A percentile compares a stretch with the other conserved stretches of the same genome.
These are phyloP conservation scores for Massariosphaeria phaeospora DNA, from an alignment of 495 filamentous ascomycete species.

Conservation along the genomic window DNA sequence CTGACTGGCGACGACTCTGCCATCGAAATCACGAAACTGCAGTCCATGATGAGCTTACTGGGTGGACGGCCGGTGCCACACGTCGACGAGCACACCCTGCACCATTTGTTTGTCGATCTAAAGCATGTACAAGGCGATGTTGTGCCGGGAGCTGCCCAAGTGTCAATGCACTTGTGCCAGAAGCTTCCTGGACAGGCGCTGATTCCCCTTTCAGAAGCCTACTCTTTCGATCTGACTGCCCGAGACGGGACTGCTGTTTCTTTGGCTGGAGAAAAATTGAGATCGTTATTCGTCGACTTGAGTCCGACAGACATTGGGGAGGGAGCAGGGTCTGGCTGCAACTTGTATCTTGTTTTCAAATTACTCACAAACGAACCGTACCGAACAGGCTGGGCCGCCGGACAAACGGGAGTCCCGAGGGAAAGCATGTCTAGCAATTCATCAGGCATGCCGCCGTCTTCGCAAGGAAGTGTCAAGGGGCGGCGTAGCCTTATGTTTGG, in stretches of 20 bases:
- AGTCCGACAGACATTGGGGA: conserved; percentile 79
- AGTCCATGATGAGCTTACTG: conserved; percentile 93
- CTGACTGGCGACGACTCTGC: conserved; percentile 89
- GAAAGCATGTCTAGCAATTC: conserved; percentile 36
- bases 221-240: conserved; percentile 70
- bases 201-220: conserved; percentile 74
- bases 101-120: conserved; percentile 82
- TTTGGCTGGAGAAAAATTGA: conserved; percentile 57
- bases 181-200: conserved; percentile 57
- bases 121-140: conserved; percentile 70
- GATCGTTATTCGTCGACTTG: conserved; percentile 83
- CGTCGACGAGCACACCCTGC: conserved; percentile 65
- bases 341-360: conserved; percentile 80
- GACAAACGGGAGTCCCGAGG: conserved; percentile 39
- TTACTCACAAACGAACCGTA: conserved; percentile 57
- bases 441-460: conserved; percentile 35
- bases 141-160: conserved; percentile 59
- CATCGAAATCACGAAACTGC: conserved; percentile 82
- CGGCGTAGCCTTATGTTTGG: conserved; percentile 85
- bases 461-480: conserved; percentile 50
- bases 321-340: conserved; percentile 55
- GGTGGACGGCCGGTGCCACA: conserved; percentile 64
- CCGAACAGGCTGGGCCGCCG: conserved; percentile 31
- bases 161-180: conserved; percentile 75
- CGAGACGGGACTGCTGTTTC: conserved; percentile 46